Evolutionary conservation across 345 rosid genomes (phyloP).

Genomic region (Populus ilicifolia): DNA sequence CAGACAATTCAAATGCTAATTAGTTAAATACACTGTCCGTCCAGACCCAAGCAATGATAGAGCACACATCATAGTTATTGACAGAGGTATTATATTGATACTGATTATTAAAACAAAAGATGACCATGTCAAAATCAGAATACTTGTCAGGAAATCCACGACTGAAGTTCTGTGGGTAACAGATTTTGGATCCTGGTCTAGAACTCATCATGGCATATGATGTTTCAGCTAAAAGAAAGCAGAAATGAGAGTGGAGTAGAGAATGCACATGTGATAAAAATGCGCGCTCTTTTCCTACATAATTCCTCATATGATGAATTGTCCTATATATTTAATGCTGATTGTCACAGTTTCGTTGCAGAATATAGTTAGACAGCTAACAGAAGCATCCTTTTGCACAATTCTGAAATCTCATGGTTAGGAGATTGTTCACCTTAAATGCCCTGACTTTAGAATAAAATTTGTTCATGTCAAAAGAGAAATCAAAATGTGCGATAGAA

Average conservation of each 20-base stretch:
- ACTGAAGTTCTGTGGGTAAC: neutral
- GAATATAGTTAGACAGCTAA: neutral
- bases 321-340: neutral
- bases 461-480: neutral
- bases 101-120: neutral
- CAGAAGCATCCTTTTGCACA: neutral
- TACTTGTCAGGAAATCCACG: neutral
- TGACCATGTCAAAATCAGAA: neutral
- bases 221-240: no score
- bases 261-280: neutral
- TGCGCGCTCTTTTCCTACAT: neutral
- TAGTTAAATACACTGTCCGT: neutral
- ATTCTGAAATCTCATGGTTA: neutral
- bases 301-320: neutral
- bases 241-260: neutral
- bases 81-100: neutral
- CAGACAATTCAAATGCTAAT: neutral
- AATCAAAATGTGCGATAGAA: neutral
- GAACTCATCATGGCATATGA: no score
- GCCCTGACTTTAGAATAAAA: neutral
- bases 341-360: neutral
- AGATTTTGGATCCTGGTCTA: no score
- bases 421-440: neutral
- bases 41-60: neutral
- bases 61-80: neutral